Evolutionary conservation across 805 yeast species (phyloP).

Genomic region (Metschnikowia proteae): DNA sequence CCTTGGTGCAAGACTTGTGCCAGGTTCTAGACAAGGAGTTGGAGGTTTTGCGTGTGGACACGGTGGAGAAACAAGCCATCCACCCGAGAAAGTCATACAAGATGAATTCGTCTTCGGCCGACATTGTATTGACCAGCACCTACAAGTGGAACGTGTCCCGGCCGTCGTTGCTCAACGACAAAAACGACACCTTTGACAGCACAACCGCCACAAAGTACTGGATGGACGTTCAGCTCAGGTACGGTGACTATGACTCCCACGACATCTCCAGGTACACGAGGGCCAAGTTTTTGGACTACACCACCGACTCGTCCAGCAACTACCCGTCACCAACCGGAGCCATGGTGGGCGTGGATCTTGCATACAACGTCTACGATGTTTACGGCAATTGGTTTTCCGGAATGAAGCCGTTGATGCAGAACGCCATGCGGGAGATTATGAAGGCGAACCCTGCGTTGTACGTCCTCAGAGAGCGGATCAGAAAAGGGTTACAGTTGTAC

Average conservation of each 20-base stretch:
- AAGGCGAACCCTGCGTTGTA: slow-evolving; percentile 90
- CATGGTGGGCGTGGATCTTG: slow-evolving; percentile 85
- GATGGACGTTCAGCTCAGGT: slow-evolving; percentile 92
- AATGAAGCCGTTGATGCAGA: slow-evolving; percentile 80
- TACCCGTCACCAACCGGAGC: slow-evolving; percentile 95
- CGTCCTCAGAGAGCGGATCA: slow-evolving; percentile 86
- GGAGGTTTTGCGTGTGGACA: slow-evolving; percentile 76
- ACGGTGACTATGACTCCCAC: slow-evolving; percentile 97
- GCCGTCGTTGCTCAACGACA: slow-evolving; percentile 76
- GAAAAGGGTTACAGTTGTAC: slow-evolving; percentile 90
- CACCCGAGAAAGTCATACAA: slow-evolving; percentile 97
- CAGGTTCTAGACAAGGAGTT: slow-evolving; percentile 87
- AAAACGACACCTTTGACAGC: slow-evolving; percentile 60
- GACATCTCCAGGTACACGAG: slow-evolving; percentile 92
- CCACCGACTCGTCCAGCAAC: slow-evolving; percentile 76
- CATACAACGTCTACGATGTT: slow-evolving; percentile 93
- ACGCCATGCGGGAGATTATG: slow-evolving; percentile 91
- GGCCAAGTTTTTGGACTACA: slow-evolving; percentile 89
- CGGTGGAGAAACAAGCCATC: slow-evolving; percentile 84
- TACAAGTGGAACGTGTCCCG: slow-evolving; percentile 78
- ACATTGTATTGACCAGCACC: slow-evolving; percentile 69
- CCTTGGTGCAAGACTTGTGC: slow-evolving; percentile 87
- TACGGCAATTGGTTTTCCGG: slow-evolving; percentile 99
- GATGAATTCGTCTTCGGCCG: slow-evolving; percentile 96
- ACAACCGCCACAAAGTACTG: slow-evolving; percentile 70